phyloP scores from a whole-genome alignment of 1,284 basidiomycete species.

The Pseudozyma pruni region DNA sequence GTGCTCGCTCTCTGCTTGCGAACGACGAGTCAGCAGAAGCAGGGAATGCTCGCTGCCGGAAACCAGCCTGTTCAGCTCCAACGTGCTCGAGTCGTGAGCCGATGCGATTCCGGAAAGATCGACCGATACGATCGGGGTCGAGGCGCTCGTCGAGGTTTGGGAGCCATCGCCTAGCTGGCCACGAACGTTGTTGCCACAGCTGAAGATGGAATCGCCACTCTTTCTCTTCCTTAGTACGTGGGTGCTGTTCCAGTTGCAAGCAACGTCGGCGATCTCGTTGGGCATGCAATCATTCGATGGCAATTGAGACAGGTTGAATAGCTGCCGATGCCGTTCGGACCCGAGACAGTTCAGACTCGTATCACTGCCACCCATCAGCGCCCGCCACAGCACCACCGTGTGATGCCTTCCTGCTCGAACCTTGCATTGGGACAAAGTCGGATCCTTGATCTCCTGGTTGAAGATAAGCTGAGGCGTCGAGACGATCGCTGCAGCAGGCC shows the following conservation, averaged over 20 bases:
- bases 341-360: constrained; percentile 15
- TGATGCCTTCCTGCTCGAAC: constrained; percentile 38
- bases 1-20: neutral
- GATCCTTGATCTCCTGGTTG: constrained; percentile 7
- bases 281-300: neutral
- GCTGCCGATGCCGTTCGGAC: constrained; percentile 29
- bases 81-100: neutral
- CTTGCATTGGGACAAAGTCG: neutral
- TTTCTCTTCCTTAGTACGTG: constrained; percentile 8
- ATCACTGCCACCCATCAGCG: neutral
- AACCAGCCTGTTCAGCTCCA: constrained; percentile 19
- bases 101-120: constrained; percentile 2
- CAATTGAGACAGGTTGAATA: constrained; percentile 3
- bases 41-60: constrained; percentile 52
- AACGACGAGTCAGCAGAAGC: constrained; percentile 11
- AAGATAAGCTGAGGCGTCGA: constrained; percentile 33
- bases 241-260: constrained; percentile 48
- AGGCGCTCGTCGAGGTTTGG: neutral
- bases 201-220: neutral
- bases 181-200: constrained; percentile 36
- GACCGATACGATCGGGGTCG: constrained; percentile 1
- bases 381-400: constrained; percentile 16
- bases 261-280: constrained; percentile 13
- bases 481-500: constrained; percentile 17
- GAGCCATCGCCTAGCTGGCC: constrained; percentile 30